Evolutionary conservation across 371 early-diverging fungal species (phyloP).

Genomic region (Mortierella sp.): DNA sequence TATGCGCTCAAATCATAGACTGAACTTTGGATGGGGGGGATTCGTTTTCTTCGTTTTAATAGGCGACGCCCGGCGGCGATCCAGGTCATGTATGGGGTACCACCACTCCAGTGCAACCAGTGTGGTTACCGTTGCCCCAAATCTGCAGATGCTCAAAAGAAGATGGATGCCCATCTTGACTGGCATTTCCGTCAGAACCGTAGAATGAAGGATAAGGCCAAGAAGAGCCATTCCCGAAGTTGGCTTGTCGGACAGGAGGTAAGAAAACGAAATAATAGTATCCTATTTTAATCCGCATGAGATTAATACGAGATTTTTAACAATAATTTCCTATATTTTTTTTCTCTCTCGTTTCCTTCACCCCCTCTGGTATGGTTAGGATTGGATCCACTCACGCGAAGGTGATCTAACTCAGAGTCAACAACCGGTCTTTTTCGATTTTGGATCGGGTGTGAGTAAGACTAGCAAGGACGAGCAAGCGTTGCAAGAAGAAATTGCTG

Average conservation of each 20-base stretch:
- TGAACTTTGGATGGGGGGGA: too few relatives aligned
- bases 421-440: conserved; percentile 58
- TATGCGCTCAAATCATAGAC: too few relatives aligned
- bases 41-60: not conserved
- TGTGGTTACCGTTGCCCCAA: conserved; percentile 88
- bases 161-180: conserved; percentile 89
- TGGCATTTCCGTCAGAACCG: conserved; percentile 95
- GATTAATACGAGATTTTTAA: not conserved
- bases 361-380: too few relatives aligned
- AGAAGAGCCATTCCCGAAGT: conserved; percentile 81
- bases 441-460: conserved; percentile 35
- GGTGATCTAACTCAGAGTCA: conserved; percentile 42
- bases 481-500: conserved; percentile 42
- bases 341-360: too few relatives aligned
- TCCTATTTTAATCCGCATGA: conserved; percentile 12
- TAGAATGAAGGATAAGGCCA: conserved; percentile 79
- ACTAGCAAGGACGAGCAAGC: conserved; percentile 50
- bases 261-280: conserved; percentile 2
- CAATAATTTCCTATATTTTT: too few relatives aligned
- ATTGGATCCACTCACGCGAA: conserved; percentile 62
- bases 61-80: conserved; percentile 70
- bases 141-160: conserved; percentile 73
- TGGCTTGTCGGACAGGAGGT: conserved; percentile 86
- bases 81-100: conserved; percentile 78
- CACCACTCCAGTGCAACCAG: conserved; percentile 88